These are phyloP conservation scores for Arthrobotrys megalospora DNA, from an alignment of 2,329 filamentous ascomycete species.

Conservation along the genomic window DNA sequence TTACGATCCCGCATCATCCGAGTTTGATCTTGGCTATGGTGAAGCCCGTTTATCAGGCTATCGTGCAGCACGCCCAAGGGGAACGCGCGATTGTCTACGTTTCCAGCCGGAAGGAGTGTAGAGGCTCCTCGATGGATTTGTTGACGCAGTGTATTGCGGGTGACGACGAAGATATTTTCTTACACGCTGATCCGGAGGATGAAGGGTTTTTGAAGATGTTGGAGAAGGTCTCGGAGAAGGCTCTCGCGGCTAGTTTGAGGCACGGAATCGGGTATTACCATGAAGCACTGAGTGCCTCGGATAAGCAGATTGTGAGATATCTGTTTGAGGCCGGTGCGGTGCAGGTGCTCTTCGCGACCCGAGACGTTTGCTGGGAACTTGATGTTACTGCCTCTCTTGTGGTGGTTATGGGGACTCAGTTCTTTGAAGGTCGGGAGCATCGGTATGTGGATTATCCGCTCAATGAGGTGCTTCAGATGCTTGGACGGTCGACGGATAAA, in stretches of 20 bases:
- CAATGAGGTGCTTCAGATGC: conserved; percentile 96
- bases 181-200: conserved; percentile 86
- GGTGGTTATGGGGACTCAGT: conserved; percentile 97
- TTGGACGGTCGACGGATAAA: conserved; percentile 89
- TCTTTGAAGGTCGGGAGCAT: conserved; percentile 95
- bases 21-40: conserved; percentile 99
- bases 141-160: conserved; percentile 89
- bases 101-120: conserved; percentile 91
- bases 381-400: conserved; percentile 90
- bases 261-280: conserved; percentile 98
- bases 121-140: conserved; percentile 87
- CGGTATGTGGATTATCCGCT: conserved; percentile 97
- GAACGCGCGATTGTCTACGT: conserved; percentile 94
- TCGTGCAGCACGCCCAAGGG: conserved; percentile 87
- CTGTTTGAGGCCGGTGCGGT: conserved; percentile 91
- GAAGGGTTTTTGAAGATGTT: conserved; percentile 79
- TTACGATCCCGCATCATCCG: conserved; percentile 95
- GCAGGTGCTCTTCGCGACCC: conserved; percentile 84
- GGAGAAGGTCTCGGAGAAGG: conserved; percentile 85
- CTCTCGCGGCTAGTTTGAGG: conserved; percentile 87
- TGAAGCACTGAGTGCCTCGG: conserved; percentile 87
- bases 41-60: conserved; percentile 89
- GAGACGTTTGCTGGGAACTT: conserved; percentile 97
- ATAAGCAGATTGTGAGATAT: conserved; percentile 94
- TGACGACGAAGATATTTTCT: conserved; percentile 92